phyloP scores from a whole-genome alignment of 768 basidiomycete species.

The Termitomyces sp. region DNA sequence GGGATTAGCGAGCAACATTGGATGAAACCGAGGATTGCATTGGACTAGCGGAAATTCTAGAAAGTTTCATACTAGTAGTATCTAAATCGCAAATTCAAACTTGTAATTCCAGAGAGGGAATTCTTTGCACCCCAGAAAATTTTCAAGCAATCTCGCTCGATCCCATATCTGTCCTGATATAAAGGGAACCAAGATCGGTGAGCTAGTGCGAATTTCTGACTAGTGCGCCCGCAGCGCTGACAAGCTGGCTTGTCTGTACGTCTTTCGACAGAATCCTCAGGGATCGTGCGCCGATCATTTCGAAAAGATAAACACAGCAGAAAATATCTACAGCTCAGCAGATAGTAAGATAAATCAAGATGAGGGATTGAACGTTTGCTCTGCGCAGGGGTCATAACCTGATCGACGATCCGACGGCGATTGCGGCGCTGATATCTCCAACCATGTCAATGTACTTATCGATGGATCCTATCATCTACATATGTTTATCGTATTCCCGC shows the following conservation, averaged over 20 bases:
- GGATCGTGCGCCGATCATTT: too few species aligned
- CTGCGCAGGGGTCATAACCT: background rate
- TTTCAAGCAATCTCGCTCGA: background rate
- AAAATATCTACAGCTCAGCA: background rate
- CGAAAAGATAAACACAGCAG: background rate
- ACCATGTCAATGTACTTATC: too few species aligned
- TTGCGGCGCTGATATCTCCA: background rate
- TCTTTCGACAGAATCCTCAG: background rate
- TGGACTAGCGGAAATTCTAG: too few species aligned
- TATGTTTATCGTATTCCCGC: too few species aligned
- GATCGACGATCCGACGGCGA: background rate
- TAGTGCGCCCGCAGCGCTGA: background rate
- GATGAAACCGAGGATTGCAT: background rate
- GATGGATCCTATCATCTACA: too few species aligned
- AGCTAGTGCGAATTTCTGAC: background rate
- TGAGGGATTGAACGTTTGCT: too few species aligned
- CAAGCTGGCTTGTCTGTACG: background rate
- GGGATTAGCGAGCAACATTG: background rate
- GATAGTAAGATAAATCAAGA: background rate
- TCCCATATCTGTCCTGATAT: background rate
- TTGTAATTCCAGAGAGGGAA: background rate
- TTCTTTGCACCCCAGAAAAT: background rate
- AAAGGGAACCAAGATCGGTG: background rate
- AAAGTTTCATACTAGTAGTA: background rate
- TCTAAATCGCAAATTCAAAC: background rate